Conservation (phyloP, 2,329 filamentous ascomycete species). For the Grosmannia huntii region DNA sequence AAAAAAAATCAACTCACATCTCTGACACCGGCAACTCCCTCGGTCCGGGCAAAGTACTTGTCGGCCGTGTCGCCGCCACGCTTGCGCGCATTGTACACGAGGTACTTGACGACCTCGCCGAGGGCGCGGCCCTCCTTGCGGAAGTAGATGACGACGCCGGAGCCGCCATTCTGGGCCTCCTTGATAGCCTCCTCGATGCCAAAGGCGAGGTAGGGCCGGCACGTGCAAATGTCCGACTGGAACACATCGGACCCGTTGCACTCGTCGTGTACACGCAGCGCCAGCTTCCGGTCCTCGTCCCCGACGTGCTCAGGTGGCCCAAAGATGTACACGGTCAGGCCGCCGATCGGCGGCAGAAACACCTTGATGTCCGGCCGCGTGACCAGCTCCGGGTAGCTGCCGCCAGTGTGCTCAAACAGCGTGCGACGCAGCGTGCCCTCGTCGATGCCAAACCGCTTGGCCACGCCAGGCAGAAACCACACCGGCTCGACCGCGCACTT, state of each 20-base stretch:
- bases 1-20: conserved; percentile 59
- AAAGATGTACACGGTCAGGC: conserved; percentile 6
- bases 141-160: conserved; percentile 96
- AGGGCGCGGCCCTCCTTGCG: conserved; percentile 91
- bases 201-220: conserved; percentile 88
- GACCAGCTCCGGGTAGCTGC: conserved; percentile 5
- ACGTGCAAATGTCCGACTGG: conserved; percentile 95
- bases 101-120: conserved; percentile 56
- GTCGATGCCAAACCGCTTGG: conserved; percentile 5
- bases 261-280: conserved; percentile 13
- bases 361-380: conserved; percentile 7
- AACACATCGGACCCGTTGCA: conserved; percentile 98
- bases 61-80: conserved; percentile 68
- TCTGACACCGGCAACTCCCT: conserved; percentile 95
- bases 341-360: conserved; percentile 3
- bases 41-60: conserved; percentile 92
- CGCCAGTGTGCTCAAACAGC: conserved; percentile 5
- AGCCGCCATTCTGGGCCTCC: conserved; percentile 87
- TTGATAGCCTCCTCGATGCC: conserved; percentile 96
- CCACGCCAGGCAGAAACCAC: conserved; percentile 5
- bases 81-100: conserved; percentile 70
- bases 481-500: conserved; percentile 5
- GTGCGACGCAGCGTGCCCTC: conserved; percentile 4
- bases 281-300: conserved; percentile 1
- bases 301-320: conserved; percentile 2